A percentile compares a stretch with the other conserved stretches of the same genome.
Evolutionary conservation across 2,329 filamentous ascomycete species (phyloP).

Genomic region (Stromatinia cepivora): DNA sequence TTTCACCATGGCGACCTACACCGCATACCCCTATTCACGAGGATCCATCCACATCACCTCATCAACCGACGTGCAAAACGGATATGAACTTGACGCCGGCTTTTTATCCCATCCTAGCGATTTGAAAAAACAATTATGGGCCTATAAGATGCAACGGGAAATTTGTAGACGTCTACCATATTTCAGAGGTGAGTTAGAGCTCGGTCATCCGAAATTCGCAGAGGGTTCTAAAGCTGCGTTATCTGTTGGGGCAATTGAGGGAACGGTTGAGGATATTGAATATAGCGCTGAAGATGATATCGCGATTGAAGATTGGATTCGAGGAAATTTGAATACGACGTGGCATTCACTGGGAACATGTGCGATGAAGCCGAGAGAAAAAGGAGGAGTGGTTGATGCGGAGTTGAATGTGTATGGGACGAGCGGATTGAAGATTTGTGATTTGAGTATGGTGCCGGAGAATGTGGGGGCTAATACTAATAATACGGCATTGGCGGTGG

Average conservation of each 20-base stretch:
- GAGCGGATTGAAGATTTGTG: constrained; percentile 45
- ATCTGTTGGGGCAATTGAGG: constrained; percentile 34
- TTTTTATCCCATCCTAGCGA: constrained; percentile 59
- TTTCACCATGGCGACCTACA: constrained; percentile 54
- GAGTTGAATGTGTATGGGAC: constrained; percentile 46
- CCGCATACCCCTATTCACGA: constrained; percentile 60
- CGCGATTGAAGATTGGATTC: constrained; percentile 47
- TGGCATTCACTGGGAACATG: constrained; percentile 47
- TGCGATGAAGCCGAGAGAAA: constrained; percentile 43
- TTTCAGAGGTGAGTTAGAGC: constrained; percentile 50
- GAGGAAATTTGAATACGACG: constrained; percentile 45
- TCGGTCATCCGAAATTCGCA: constrained; percentile 49
- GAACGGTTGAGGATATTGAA: constrained; percentile 43
- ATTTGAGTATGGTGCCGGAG: constrained; percentile 43
- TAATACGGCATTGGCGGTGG: constrained; percentile 47
- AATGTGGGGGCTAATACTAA: constrained; percentile 50
- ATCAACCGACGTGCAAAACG: constrained; percentile 44
- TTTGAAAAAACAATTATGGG: constrained; percentile 59
- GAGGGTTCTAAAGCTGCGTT: constrained; percentile 45
- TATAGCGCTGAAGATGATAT: constrained; percentile 40
- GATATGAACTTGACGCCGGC: constrained; percentile 57
- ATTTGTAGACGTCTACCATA: constrained; percentile 55
- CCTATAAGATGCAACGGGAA: constrained; percentile 65
- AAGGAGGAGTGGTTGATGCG: constrained; percentile 45
- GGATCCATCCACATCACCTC: constrained; percentile 60